phyloP scores from a whole-genome alignment of 768 basidiomycete genomes.

The Omphalotus guepiniiformis region DNA sequence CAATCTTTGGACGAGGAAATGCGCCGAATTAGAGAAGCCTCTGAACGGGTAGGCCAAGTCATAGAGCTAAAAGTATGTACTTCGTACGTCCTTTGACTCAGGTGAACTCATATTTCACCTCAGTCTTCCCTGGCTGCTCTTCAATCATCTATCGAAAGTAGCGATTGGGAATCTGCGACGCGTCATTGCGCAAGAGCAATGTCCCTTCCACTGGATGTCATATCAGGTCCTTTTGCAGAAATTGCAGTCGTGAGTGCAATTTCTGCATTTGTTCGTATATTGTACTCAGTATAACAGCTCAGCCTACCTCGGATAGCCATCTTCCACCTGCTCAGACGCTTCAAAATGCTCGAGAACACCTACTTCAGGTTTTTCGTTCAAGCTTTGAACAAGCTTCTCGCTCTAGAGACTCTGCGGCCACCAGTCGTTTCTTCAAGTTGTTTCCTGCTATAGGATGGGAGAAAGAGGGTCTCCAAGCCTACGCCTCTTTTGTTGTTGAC shows the following conservation, averaged over 20 bases:
- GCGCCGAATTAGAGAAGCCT: slow-evolving; percentile 81
- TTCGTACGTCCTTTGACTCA: neutral
- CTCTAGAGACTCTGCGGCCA: slow-evolving; percentile 78
- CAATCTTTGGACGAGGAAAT: slow-evolving; percentile 90
- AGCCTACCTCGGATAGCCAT: slow-evolving; percentile 91
- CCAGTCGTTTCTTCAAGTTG: slow-evolving; percentile 93
- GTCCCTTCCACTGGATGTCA: slow-evolving; percentile 73
- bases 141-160: slow-evolving; percentile 73
- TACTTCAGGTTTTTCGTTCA: slow-evolving; percentile 73
- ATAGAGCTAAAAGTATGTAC: slow-evolving; percentile 64
- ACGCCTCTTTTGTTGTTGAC: slow-evolving; percentile 90
- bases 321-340: slow-evolving; percentile 84
- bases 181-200: slow-evolving; percentile 89
- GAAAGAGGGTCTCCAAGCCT: slow-evolving; percentile 83
- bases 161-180: slow-evolving; percentile 96
- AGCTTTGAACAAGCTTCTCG: slow-evolving; percentile 81
- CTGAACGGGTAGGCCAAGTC: slow-evolving; percentile 89
- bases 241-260: slow-evolving; percentile 69
- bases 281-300: slow-evolving; percentile 13
- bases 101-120: slow-evolving; percentile 8
- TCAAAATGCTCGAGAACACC: slow-evolving; percentile 63
- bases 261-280: slow-evolving; percentile 3
- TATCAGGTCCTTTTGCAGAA: slow-evolving; percentile 82
- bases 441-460: slow-evolving; percentile 97
- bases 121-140: slow-evolving; percentile 38